These are phyloP conservation scores for Volvox carteri DNA, from an alignment of 163 green algal genomes.

Conservation along the genomic window DNA sequence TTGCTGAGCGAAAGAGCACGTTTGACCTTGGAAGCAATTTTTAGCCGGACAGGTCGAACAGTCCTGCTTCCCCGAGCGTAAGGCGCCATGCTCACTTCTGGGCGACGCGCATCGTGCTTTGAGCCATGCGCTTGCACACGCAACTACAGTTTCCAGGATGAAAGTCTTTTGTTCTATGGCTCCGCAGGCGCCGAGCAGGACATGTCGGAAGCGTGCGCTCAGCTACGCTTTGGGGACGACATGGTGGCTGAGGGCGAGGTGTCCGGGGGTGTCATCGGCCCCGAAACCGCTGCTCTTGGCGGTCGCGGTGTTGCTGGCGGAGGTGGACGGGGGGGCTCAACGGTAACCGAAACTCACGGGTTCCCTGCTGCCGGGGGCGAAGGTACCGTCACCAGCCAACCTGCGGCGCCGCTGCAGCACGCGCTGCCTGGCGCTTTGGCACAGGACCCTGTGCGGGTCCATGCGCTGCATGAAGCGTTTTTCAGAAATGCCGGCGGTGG, in stretches of 20 bases:
- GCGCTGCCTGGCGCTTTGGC: constrained; percentile 74
- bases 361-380: not conserved
- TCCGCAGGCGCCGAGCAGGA: constrained; percentile 16
- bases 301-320: not conserved
- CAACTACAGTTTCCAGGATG: no score
- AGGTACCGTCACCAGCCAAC: not conserved
- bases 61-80: no score
- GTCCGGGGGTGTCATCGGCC: constrained; percentile 25
- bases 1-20: no score
- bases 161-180: not conserved
- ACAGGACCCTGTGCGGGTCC: constrained; percentile 69
- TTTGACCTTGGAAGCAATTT: no score
- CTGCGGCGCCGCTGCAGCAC: constrained; percentile 68
- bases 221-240: constrained; percentile 43
- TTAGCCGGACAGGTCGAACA: no score
- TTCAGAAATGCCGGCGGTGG: constrained; percentile 44
- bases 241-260: constrained; percentile 4
- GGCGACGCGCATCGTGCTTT: no score
- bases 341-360: not conserved
- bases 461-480: constrained; percentile 62
- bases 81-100: no score
- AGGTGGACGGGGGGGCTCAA: not conserved
- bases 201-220: constrained; percentile 34
- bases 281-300: not conserved
- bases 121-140: no score